Evolutionary conservation across 2,329 filamentous ascomycete species (phyloP), one percentile per base, ranked within the genome.

Genomic region (Xylariaceae sp.): DNA sequence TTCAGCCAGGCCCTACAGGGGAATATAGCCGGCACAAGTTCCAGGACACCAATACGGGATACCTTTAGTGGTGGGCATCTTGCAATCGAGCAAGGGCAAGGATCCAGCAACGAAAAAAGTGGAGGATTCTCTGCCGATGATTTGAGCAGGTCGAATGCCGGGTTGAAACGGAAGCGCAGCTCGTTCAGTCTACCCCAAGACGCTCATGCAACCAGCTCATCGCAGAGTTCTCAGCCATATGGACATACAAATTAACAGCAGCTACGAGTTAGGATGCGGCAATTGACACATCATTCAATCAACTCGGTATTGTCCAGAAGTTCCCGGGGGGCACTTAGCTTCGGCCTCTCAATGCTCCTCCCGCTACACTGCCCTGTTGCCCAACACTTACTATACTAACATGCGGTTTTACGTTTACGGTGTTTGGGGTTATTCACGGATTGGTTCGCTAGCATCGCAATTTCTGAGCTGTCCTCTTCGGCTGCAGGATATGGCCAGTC

Each of bases 1-100:
- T 82, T 81, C 59, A 71, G 73, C 2, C 74, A 76, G 53, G 73
- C 75, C 5, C 72, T 79, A 54, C 74, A 77, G 37, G 72, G 71
- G 6, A 72, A 66, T 62, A 68, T 76, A 64, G 60, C 66, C 3
- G 67, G 62, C 50, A 68, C 71, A 16, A 68, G 58, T 50, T 67
- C 71, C 12, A 67, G 74, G 56, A 76, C 75, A 4, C 72, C 76
- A 9, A 74, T 78, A 66, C 69, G 74, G 51, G 75, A 77, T 54
- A 68, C 70, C 0, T 79, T 77, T 57, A 68, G 70, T 15, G 67
- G 69, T 45, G 67, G 70, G 6, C 59, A 69, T 51, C 29, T 67
- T 40, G 47, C 56, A 22, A 55, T 67, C 5, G 59, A 59, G 19
- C 61, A 62, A 44, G 53, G 55, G 41, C 66, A 66, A 37, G 62